These are phyloP conservation scores for Zymoseptoria brevis DNA, from an alignment of 2,329 filamentous ascomycete genomes.

Conservation along the genomic window DNA sequence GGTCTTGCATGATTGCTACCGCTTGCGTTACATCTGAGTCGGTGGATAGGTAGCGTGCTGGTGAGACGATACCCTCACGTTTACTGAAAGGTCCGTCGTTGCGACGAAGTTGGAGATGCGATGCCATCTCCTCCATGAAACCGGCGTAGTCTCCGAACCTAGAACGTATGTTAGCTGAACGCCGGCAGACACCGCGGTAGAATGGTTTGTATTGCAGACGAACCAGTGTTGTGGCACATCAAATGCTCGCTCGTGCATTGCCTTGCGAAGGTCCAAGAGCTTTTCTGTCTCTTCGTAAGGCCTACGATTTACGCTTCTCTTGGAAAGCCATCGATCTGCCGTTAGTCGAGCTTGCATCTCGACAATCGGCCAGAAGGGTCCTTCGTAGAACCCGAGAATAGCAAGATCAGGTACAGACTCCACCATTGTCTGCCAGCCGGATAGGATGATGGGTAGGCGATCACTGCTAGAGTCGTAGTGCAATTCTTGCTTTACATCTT, in stretches of 20 bases:
- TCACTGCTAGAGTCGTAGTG: conserved; percentile 48
- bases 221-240: conserved; percentile 60
- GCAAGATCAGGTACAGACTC: conserved; percentile 58
- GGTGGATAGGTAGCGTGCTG: conserved; percentile 28
- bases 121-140: conserved; percentile 62
- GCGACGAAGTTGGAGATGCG: conserved; percentile 47
- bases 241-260: conserved; percentile 35
- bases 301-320: conserved; percentile 19
- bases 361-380: conserved; percentile 79
- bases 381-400: conserved; percentile 77
- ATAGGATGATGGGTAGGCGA: conserved; percentile 57
- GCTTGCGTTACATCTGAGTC: conserved; percentile 34
- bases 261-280: conserved; percentile 44
- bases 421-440: conserved; percentile 36
- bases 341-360: conserved; percentile 75
- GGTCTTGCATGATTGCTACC: conserved; percentile 40
- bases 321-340: conserved; percentile 50
- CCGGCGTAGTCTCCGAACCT: conserved; percentile 70
- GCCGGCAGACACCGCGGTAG: neutral
- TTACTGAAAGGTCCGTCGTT: conserved; percentile 31
- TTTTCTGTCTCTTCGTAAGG: conserved; percentile 36
- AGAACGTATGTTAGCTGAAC: neutral
- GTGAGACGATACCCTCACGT: conserved; percentile 43
- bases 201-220: neutral
- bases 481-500: conserved; percentile 48